Conservation (phyloP, 208 protist species). For the Leishmania lainsoni region DNA sequence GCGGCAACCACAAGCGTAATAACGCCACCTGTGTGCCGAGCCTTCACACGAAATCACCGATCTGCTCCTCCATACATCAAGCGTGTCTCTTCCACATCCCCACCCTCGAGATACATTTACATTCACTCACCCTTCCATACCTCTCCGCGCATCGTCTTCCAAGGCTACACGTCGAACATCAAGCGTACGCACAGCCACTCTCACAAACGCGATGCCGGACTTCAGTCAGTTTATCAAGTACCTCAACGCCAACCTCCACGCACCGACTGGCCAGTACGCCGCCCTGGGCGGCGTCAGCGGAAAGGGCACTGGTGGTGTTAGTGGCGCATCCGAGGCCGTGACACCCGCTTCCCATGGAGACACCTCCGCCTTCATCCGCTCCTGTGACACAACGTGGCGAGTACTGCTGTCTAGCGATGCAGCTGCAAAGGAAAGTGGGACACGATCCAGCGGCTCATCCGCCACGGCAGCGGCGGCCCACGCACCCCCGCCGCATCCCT, state of each 20-base stretch:
- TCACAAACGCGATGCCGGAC: constrained; percentile 52
- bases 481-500: constrained; percentile 21
- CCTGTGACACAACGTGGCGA: constrained; percentile 75
- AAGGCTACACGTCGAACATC: neutral
- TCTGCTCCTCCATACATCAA: neutral
- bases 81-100: neutral
- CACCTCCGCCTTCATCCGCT: constrained; percentile 41
- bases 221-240: constrained; percentile 82
- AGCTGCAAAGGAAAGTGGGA: constrained; percentile 39
- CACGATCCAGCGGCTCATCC: constrained; percentile 19
- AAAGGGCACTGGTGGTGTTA: constrained; percentile 11
- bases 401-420: constrained; percentile 59
- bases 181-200: neutral
- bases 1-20: neutral
- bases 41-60: neutral
- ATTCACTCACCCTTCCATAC: neutral
- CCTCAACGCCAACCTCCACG: constrained; percentile 66
- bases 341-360: constrained; percentile 17
- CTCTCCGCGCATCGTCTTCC: neutral
- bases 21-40: neutral
- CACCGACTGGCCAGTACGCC: constrained; percentile 37
- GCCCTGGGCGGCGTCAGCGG: constrained; percentile 15
- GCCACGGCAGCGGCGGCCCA: constrained; percentile 16
- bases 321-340: constrained; percentile 6
- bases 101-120: neutral